These are phyloP conservation scores for Penicillium roqueforti DNA, from an alignment of 495 filamentous ascomycete species.

Conservation along the genomic window DNA sequence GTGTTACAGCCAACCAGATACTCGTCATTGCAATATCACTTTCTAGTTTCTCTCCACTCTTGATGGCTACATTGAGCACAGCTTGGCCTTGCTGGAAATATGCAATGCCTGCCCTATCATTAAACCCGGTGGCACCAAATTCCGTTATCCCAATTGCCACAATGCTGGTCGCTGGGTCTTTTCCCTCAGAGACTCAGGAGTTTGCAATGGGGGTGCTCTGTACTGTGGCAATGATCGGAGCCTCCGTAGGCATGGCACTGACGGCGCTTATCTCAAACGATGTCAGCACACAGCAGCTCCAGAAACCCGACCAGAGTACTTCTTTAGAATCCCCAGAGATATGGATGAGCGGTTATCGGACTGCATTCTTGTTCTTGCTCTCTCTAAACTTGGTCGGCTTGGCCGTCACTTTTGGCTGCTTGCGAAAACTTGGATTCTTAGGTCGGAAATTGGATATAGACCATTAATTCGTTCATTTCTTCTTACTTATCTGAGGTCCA, in stretches of 20 bases:
- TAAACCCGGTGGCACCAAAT: slow-evolving; percentile 42
- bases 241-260: slow-evolving; percentile 48
- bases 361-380: slow-evolving; percentile 51
- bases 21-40: slow-evolving; percentile 15
- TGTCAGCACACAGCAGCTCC: slow-evolving; percentile 27
- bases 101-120: slow-evolving; percentile 20
- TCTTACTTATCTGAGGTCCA: neutral
- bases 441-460: slow-evolving; percentile 41
- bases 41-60: slow-evolving; percentile 16
- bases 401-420: slow-evolving; percentile 10
- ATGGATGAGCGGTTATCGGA: slow-evolving; percentile 49
- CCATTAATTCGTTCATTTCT: neutral
- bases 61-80: slow-evolving; percentile 28
- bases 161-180: slow-evolving; percentile 46
- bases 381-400: slow-evolving; percentile 16
- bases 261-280: slow-evolving; percentile 45
- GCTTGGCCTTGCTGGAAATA: slow-evolving; percentile 25
- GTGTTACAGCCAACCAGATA: slow-evolving; percentile 17
- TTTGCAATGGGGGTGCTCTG: slow-evolving; percentile 60
- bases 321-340: slow-evolving; percentile 20
- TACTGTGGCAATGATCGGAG: slow-evolving; percentile 53
- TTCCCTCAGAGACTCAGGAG: slow-evolving; percentile 22
- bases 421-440: slow-evolving; percentile 43
- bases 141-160: slow-evolving; percentile 50
- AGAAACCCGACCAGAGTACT: neutral